A percentile compares a stretch with the other conserved stretches of the same genome.
Evolutionary conservation across 2,329 filamentous ascomycete species (phyloP).

Genomic region (Apiospora sp.): DNA sequence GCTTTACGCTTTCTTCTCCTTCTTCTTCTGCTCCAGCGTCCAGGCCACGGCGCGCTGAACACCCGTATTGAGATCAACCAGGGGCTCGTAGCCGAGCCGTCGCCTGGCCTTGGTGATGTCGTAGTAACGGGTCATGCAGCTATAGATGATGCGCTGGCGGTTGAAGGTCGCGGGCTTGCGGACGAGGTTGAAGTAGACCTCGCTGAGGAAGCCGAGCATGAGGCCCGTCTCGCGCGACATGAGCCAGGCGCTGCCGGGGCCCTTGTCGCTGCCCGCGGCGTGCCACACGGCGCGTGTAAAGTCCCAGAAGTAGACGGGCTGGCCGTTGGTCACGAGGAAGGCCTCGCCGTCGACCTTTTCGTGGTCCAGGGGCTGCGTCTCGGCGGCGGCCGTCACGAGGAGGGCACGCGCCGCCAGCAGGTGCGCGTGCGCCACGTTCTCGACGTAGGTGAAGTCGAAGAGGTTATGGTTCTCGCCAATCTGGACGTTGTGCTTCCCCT

Average conservation of each 20-base stretch:
- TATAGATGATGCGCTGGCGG: slow-evolving; percentile 68
- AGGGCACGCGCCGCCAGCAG: slow-evolving; percentile 80
- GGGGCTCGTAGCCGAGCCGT: slow-evolving; percentile 73
- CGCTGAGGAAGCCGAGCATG: slow-evolving; percentile 60
- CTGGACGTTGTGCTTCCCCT: slow-evolving; percentile 77
- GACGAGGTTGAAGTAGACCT: slow-evolving; percentile 58
- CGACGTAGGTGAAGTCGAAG: slow-evolving; percentile 71
- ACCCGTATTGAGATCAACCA: slow-evolving; percentile 73
- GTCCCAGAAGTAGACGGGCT: slow-evolving; percentile 91
- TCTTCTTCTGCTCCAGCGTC: slow-evolving; percentile 61
- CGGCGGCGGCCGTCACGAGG: slow-evolving; percentile 63
- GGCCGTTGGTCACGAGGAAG: slow-evolving; percentile 91
- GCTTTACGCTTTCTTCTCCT: slow-evolving; percentile 27
- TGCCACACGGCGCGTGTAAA: slow-evolving; percentile 82
- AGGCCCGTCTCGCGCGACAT: slow-evolving; percentile 61
- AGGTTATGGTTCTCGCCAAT: slow-evolving; percentile 74
- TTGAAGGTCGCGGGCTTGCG: slow-evolving; percentile 65
- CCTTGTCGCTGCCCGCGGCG: slow-evolving; percentile 60
- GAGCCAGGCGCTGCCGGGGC: slow-evolving; percentile 62
- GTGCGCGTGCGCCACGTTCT: slow-evolving; percentile 77
- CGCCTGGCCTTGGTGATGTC: slow-evolving; percentile 78
- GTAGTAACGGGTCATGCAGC: slow-evolving; percentile 80
- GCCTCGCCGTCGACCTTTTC: slow-evolving; percentile 84
- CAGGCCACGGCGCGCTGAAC: slow-evolving; percentile 61
- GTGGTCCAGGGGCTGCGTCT: slow-evolving; percentile 71